These are phyloP conservation scores for Theileria annulata DNA, from an alignment of 169 alveolate genomes.

Conservation along the genomic window DNA sequence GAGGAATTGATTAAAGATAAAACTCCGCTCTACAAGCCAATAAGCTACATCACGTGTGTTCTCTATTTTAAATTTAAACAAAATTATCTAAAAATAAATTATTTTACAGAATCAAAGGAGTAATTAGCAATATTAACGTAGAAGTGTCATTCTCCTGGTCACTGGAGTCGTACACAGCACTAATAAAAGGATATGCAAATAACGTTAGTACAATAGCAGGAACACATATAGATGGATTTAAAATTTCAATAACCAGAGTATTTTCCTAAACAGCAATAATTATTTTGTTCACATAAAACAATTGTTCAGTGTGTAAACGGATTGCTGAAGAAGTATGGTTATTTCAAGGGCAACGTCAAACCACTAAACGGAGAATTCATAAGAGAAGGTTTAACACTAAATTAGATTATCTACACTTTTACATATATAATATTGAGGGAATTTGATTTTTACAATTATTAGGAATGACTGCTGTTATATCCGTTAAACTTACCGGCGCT, in stretches of 20 bases:
- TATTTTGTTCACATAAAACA: conserved; percentile 20
- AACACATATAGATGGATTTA: conserved; percentile 81
- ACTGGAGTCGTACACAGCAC: conserved; percentile 63
- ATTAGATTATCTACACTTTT: conserved; percentile 29
- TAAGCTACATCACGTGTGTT: conserved; percentile 31
- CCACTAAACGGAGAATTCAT: conserved; percentile 72
- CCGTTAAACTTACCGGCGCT: conserved; percentile 75
- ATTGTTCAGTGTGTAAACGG: conserved; percentile 64
- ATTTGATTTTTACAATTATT: not conserved
- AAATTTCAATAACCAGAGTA: conserved; percentile 72
- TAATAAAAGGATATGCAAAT: conserved; percentile 74
- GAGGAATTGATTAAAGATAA: conserved; percentile 61
- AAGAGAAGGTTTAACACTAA: conserved; percentile 59
- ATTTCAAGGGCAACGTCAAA: conserved; percentile 54
- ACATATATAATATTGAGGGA: not conserved
- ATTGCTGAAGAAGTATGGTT: conserved; percentile 46
- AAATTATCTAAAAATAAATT: not conserved
- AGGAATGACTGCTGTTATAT: conserved; percentile 79
- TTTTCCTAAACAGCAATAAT: conserved; percentile 5
- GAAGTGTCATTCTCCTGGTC: conserved; percentile 69
- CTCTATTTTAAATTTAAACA: not conserved
- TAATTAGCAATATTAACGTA: conserved; percentile 35
- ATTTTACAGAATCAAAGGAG: conserved; percentile 41
- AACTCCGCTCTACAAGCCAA: conserved; percentile 56
- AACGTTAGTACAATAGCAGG: conserved; percentile 82